Evolutionary conservation across 139 green algal genomes (phyloP).

Genomic region (Ulvella scutata): DNA sequence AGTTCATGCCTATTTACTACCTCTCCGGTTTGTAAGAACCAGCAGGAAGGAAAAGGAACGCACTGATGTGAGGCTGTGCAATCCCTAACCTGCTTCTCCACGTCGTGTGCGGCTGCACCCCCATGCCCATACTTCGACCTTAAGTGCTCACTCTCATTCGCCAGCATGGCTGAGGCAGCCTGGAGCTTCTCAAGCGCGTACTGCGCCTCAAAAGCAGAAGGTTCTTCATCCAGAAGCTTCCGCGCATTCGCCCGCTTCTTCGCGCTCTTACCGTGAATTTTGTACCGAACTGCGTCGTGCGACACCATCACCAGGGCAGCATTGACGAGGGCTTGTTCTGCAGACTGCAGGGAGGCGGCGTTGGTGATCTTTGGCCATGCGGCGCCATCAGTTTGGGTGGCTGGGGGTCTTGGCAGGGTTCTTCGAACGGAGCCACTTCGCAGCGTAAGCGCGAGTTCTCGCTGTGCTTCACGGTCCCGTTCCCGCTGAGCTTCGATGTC

Average conservation of each 20-base stretch:
- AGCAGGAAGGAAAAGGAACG: too few relatives aligned
- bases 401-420: not conserved
- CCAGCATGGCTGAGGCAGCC: constrained; percentile 46
- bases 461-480: constrained; percentile 31
- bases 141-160: constrained; percentile 37
- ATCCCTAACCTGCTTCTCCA: too few relatives aligned
- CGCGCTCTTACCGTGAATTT: constrained; percentile 18
- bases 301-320: constrained; percentile 48
- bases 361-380: constrained; percentile 52
- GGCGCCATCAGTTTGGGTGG: too few relatives aligned
- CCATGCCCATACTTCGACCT: not conserved
- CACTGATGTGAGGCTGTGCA: too few relatives aligned
- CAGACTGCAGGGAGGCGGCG: constrained; percentile 59
- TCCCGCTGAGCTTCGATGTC: constrained; percentile 35
- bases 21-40: too few relatives aligned
- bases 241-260: not conserved
- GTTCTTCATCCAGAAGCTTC: not conserved
- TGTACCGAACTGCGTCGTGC: constrained; percentile 54
- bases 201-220: not conserved
- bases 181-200: constrained; percentile 37
- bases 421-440: constrained; percentile 22
- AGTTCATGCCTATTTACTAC: too few relatives aligned
- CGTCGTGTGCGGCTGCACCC: too few relatives aligned
- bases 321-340: constrained; percentile 47
- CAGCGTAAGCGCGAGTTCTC: constrained; percentile 10